Evolutionary conservation across 1,284 basidiomycete genomes (phyloP), one percentile per base, ranked within the genome.

Genomic region (Bothia castanella): DNA sequence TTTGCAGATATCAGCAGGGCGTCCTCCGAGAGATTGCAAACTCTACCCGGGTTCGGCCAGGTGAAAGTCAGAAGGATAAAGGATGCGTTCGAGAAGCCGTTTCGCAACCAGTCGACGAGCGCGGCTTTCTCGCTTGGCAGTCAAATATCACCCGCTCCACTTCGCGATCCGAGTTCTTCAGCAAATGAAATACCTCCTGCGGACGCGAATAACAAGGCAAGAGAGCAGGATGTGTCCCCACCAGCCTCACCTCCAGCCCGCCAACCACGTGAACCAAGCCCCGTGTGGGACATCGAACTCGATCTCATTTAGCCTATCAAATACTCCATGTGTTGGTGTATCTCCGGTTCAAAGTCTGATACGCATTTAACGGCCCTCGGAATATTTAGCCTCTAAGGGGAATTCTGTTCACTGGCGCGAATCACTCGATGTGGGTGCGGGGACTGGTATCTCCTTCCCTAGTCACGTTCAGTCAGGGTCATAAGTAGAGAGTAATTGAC

Each of bases 1-100:
- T 90, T 98, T 58, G 81, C 86, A 5, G 82, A 85, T 51, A 89
- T 95, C 39, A 80, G 87, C 5, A 77, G 73, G 45, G 85, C 90
- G 2, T 80, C 83, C 1, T 71, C 86, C 2, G 88, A 91, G 44
- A 82, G 87, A 54, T 72, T 99, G 2, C 79, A 84, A 45, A 83
- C 82, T 47, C 84, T 97, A 38, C 95, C 97, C 5, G 97, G 97
- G 0, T 88, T 99, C 50, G 97, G 97, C 3, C 90, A 92, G 57
- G 85, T 94, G 49, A 99, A 99, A 70, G 93, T 96, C 31, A 89
- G 85, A 60, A 80, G 88, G 52, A 76, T 90, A 41, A 83, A 83
- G 61, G 87, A 85, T 51, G 85, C 87, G 0, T 88, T 91, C 61
- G 83, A 88, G 48, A 86, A 85, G 53, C 86, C 89, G 1, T 82